Conservation (phyloP, 257 asterid genomes). For the Penstemon barbatus region DNA sequence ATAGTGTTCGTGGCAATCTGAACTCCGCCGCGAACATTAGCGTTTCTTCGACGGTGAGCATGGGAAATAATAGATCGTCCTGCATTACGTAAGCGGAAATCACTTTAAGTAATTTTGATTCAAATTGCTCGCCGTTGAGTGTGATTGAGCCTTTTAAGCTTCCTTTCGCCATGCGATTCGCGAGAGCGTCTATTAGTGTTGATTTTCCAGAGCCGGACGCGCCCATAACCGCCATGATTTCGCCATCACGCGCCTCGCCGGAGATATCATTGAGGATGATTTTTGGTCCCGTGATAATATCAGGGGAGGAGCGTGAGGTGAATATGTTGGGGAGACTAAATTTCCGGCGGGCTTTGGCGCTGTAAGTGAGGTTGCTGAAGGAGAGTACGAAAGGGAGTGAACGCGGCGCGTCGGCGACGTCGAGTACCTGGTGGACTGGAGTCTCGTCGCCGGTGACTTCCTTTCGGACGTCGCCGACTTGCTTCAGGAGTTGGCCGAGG, state of each 20-base stretch:
- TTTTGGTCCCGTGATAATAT: constrained; percentile 32
- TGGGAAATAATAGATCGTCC: constrained; percentile 72
- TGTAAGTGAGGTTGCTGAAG: constrained; percentile 58
- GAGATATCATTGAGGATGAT: constrained; percentile 58
- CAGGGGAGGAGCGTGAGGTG: constrained; percentile 15
- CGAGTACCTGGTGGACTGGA: constrained; percentile 73
- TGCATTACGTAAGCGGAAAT: constrained; percentile 87
- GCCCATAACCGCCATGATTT: constrained; percentile 77
- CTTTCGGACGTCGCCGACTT: constrained; percentile 53
- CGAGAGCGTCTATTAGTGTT: constrained; percentile 68
- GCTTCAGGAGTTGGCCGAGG: constrained; percentile 46
- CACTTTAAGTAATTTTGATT: constrained; percentile 56
- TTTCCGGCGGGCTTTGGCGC: constrained; percentile 39
- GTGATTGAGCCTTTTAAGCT: constrained; percentile 67
- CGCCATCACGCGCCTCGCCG: constrained; percentile 78
- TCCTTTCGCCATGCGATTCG: constrained; percentile 63
- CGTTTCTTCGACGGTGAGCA: constrained; percentile 83
- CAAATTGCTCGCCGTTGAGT: constrained; percentile 63
- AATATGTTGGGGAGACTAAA: constrained; percentile 4
- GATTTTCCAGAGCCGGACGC: constrained; percentile 85
- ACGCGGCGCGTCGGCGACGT: constrained; percentile 40
- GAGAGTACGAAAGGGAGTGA: constrained; percentile 61
- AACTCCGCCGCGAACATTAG: constrained; percentile 85
- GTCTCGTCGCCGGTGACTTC: constrained; percentile 74
- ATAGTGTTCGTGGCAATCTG: constrained; percentile 51